Percentiles rank a stretch among this genome's conserved stretches.
phyloP scores from a whole-genome alignment of 352 stramenopile genomes.

The Peronospora destructor region DNA sequence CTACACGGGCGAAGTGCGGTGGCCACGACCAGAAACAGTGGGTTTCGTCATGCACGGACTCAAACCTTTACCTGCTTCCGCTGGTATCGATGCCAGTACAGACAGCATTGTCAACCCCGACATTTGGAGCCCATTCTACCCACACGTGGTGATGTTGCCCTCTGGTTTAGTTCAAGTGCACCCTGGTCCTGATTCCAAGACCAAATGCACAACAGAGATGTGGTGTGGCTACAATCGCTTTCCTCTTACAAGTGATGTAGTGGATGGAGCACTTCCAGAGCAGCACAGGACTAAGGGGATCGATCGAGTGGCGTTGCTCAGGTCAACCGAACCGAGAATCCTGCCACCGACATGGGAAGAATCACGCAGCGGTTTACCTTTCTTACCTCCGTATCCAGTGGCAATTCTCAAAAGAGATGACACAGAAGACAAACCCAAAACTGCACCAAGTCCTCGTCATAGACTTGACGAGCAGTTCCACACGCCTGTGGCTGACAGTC shows the following conservation, averaged over 20 bases:
- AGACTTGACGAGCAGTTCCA: slow-evolving; percentile 22
- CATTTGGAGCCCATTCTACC: slow-evolving; percentile 41
- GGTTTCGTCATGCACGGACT: slow-evolving; percentile 49
- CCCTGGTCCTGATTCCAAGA: slow-evolving; percentile 12
- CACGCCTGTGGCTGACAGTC: slow-evolving; percentile 8
- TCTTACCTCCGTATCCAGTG: slow-evolving; percentile 55
- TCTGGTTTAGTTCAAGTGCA: slow-evolving; percentile 49
- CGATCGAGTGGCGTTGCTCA: neutral
- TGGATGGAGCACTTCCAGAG: neutral
- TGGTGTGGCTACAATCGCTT: slow-evolving; percentile 52
- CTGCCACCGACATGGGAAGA: slow-evolving; percentile 63
- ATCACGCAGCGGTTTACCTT: slow-evolving; percentile 36
- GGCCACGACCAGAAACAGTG: slow-evolving; percentile 37
- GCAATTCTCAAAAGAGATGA: slow-evolving; percentile 30
- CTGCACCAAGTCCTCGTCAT: slow-evolving; percentile 13
- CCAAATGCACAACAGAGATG: slow-evolving; percentile 19
- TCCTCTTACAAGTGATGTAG: slow-evolving; percentile 22
- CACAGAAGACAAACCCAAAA: slow-evolving; percentile 26
- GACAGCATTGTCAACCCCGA: slow-evolving; percentile 15
- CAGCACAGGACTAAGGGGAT: neutral
- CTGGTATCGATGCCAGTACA: slow-evolving; percentile 2
- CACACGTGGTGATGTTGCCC: slow-evolving; percentile 52
- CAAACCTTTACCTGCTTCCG: slow-evolving; percentile 27
- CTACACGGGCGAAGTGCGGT: slow-evolving; percentile 72
- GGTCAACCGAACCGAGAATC: slow-evolving; percentile 20